Evolutionary conservation across 192 early-diverging fungal genomes (phyloP), one percentile per base, ranked within the genome.

Genomic region (Coemansia javaensis): DNA sequence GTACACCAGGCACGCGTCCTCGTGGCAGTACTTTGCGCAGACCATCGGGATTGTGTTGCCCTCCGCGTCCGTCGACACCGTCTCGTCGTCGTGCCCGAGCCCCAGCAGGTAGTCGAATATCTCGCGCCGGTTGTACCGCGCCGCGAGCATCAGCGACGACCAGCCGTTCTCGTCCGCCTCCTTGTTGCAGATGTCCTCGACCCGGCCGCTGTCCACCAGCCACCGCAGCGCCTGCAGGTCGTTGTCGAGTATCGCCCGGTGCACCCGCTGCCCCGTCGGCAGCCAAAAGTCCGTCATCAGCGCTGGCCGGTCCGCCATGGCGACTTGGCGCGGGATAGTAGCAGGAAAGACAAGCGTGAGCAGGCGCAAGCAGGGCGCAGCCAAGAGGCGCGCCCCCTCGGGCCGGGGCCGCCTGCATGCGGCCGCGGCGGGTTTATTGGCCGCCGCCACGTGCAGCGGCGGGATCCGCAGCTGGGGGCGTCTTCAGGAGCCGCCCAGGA

Each of bases 21-120:
- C 68, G 31, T 64, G 61, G 17, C 49, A 44, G 49, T 72, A 60
- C 32, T 72, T 64, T 25, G 68, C 62, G 15, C 68, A 60, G 25
- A 72, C 49, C 56, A 72, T 64, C n/a, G 68, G 68, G 0, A 72
- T 37, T 7, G 68, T 72, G 40, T 72, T 72, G 1, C 68, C 68
- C 33, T 41, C 41, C 10, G 68, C 44, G 35, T 72, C 68, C 3
- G 48, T 53, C 4, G 68, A 72, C 28, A 55, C 56, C 0, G 36
- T 24, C 32, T 72, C 68, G 7, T 60, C 32, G 13, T 72, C 68
- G 48, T 72, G 68, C 3, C 62, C 68, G 32, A 72, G 32, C 4
- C 60, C 62, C 35, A 72, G 20, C 35, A 72, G 27, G 21, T 64
- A 72, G 10, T 50, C 42, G n/a, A 50, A 50, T 32, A 72, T 59